Conservation (phyloP, 306 rosid species). For the Abrus precatorius region DNA sequence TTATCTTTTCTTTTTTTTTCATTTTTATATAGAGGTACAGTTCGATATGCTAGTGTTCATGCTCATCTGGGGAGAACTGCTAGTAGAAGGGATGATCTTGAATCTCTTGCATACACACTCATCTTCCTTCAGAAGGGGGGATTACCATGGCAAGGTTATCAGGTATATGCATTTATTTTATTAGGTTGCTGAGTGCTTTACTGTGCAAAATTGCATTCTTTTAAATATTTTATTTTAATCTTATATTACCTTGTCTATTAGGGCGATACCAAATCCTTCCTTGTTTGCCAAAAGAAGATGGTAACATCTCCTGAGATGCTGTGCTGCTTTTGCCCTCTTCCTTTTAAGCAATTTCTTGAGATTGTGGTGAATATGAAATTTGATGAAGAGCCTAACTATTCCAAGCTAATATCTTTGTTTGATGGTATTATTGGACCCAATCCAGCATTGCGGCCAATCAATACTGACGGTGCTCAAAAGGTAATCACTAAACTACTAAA, state of each 20-base stretch:
- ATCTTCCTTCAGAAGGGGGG: slow-evolving; percentile 90
- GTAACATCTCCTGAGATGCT: slow-evolving; percentile 93
- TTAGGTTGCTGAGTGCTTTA: slow-evolving; percentile 29
- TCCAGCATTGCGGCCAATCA: slow-evolving; percentile 89
- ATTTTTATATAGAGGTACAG: slow-evolving; percentile 75
- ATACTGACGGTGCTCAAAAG: slow-evolving; percentile 94
- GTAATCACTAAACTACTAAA: slow-evolving; percentile 47
- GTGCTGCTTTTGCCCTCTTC: slow-evolving; percentile 92
- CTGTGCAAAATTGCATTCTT: slow-evolving; percentile 16
- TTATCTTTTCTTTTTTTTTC: not conserved
- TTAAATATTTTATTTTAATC: not conserved
- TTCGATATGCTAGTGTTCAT: slow-evolving; percentile 97
- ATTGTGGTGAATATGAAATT: slow-evolving; percentile 93
- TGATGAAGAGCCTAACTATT: slow-evolving; percentile 96
- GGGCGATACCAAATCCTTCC: slow-evolving; percentile 94
- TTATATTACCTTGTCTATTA: slow-evolving; percentile 47
- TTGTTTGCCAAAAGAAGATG: slow-evolving; percentile 97
- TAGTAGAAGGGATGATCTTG: slow-evolving; percentile 98
- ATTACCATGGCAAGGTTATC: slow-evolving; percentile 98
- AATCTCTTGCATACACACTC: slow-evolving; percentile 95
- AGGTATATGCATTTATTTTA: slow-evolving; percentile 58
- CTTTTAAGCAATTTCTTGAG: slow-evolving; percentile 89
- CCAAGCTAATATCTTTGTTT: slow-evolving; percentile 81
- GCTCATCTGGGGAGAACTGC: slow-evolving; percentile 99
- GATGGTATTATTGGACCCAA: slow-evolving; percentile 85